These are phyloP conservation scores for Fragosphaeria purpurea DNA, from an alignment of 2,329 filamentous ascomycete genomes.

Conservation along the genomic window DNA sequence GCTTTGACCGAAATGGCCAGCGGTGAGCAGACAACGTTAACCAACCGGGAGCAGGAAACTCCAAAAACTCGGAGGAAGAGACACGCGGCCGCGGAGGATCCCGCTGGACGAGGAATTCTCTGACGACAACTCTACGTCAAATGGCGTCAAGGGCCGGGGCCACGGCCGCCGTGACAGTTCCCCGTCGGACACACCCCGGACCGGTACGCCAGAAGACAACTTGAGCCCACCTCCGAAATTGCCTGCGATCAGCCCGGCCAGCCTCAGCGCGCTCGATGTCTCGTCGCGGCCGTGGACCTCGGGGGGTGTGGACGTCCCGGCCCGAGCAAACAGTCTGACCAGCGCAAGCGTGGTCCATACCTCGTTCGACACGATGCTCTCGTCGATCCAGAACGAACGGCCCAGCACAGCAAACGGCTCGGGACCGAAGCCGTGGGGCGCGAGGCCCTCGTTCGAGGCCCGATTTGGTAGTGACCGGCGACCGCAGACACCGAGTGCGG, in stretches of 20 bases:
- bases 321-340: constrained; percentile 1
- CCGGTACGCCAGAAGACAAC: constrained; percentile 25
- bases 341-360: not conserved
- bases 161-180: constrained; percentile 17
- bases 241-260: constrained; percentile 10
- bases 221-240: constrained; percentile 17
- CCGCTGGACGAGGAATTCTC: constrained; percentile 23
- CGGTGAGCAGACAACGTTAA: not conserved
- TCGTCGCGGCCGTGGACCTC: constrained; percentile 12
- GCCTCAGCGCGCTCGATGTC: constrained; percentile 36
- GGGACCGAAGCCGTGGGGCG: constrained; percentile 31
- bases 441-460: constrained; percentile 32
- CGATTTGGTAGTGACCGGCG: constrained; percentile 25
- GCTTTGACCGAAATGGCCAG: not conserved
- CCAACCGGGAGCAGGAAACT: constrained; percentile 18
- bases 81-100: constrained; percentile 1
- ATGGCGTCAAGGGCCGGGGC: constrained; percentile 15
- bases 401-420: constrained; percentile 24
- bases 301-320: not conserved
- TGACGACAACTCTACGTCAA: constrained; percentile 26
- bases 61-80: constrained; percentile 11
- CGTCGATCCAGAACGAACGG: constrained; percentile 17
- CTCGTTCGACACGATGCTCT: not conserved
- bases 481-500: not conserved
- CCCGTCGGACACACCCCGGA: constrained; percentile 22